These are phyloP conservation scores for Vitis cinerea DNA, from an alignment of 164 flowering plant genomes.

Conservation along the genomic window DNA sequence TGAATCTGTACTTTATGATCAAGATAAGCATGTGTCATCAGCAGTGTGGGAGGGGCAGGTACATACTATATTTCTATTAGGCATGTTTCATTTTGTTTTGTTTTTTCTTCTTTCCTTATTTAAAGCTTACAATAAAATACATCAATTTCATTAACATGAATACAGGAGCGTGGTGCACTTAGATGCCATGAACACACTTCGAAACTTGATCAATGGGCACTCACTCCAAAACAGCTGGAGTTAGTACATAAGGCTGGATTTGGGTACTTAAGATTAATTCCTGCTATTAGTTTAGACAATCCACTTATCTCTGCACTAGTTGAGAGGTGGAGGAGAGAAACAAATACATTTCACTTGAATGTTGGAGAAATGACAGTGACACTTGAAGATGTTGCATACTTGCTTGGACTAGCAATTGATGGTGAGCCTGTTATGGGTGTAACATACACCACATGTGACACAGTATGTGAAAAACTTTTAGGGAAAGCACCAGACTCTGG, in stretches of 20 bases:
- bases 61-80: background rate
- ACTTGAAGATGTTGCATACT: conserved; percentile 59
- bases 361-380: conserved; percentile 80
- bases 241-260: conserved; percentile 66
- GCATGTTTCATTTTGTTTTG: background rate
- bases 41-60: conserved; percentile 87
- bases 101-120: background rate
- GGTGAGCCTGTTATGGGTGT: conserved; percentile 74
- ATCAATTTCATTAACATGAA: background rate
- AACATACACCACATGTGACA: conserved; percentile 48
- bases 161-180: conserved; percentile 73
- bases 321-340: conserved; percentile 79
- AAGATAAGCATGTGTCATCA: conserved; percentile 73
- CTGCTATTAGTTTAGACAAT: conserved; percentile 66
- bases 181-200: conserved; percentile 83
- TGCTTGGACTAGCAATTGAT: conserved; percentile 63
- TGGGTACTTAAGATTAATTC: conserved; percentile 61
- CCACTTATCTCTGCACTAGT: conserved; percentile 73
- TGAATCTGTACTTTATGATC: conserved; percentile 59
- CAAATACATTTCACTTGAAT: conserved; percentile 69
- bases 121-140: background rate
- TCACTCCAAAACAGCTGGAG: conserved; percentile 50
- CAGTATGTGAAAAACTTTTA: conserved; percentile 47
- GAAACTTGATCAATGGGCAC: conserved; percentile 68
- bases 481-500: conserved; percentile 54